Evolutionary conservation across 2,329 filamentous ascomycete genomes (phyloP).

Genomic region (Orbilia ellipsospora): DNA sequence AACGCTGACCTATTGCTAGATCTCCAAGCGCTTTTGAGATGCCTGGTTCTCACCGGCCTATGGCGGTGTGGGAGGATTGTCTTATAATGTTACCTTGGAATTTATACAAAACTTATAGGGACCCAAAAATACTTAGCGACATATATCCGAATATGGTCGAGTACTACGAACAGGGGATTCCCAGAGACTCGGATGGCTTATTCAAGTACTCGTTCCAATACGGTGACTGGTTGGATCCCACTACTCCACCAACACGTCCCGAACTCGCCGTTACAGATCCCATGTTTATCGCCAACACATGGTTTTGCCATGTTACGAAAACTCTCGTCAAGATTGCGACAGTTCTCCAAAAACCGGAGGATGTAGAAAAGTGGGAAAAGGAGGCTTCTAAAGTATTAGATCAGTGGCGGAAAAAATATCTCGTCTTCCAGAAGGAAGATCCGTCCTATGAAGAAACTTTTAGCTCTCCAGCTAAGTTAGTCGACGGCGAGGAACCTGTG

Average conservation of each 20-base stretch:
- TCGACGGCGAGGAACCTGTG: conserved; percentile 5
- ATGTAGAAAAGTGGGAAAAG: conserved; percentile 53
- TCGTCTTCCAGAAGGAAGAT: conserved; percentile 12
- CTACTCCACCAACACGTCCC: conserved; percentile 63
- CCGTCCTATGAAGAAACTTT: not conserved
- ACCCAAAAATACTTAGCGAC: conserved; percentile 61
- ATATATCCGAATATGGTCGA: conserved; percentile 64
- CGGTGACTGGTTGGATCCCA: conserved; percentile 67
- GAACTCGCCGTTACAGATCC: conserved; percentile 63
- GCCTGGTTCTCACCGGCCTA: conserved; percentile 53
- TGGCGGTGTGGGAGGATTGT: conserved; percentile 64
- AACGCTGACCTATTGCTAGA: conserved; percentile 9
- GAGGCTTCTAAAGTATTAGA: conserved; percentile 10
- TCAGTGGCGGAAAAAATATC: conserved; percentile 37
- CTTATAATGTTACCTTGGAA: conserved; percentile 64
- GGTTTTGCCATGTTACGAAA: conserved; percentile 64
- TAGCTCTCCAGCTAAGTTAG: no score
- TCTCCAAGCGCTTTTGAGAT: conserved; percentile 46
- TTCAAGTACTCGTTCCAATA: conserved; percentile 64
- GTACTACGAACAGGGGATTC: conserved; percentile 63
- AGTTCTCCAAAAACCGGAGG: conserved; percentile 59
- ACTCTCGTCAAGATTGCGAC: conserved; percentile 62
- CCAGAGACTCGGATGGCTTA: conserved; percentile 61
- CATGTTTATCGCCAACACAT: conserved; percentile 65
- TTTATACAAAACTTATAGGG: conserved; percentile 63